phyloP scores from a whole-genome alignment of 805 yeast species.

The Nakazawaea wickerhamii region DNA sequence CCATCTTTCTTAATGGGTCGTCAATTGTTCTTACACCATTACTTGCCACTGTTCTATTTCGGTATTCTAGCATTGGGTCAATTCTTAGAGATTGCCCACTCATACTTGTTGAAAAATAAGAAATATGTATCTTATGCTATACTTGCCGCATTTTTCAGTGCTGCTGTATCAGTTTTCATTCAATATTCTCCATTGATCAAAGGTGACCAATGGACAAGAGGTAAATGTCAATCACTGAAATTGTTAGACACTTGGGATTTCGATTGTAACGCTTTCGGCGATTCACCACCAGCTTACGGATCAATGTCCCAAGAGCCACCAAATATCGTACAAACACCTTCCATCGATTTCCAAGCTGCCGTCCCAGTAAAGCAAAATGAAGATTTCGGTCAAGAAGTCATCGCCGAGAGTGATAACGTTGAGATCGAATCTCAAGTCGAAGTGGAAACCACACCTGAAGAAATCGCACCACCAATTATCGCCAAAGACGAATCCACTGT shows the following conservation, averaged over 20 bases:
- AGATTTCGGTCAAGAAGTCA: conserved; percentile 2
- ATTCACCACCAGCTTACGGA: conserved; percentile 20
- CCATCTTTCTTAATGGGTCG: conserved; percentile 45
- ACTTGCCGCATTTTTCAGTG: conserved; percentile 42
- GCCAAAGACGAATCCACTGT: conserved; percentile 8
- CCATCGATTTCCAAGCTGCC: conserved; percentile 4
- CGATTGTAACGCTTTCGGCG: conserved; percentile 60
- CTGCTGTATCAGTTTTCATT: conserved; percentile 49
- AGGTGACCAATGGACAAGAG: conserved; percentile 75
- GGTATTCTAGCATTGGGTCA: conserved; percentile 31
- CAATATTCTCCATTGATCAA: conserved; percentile 69
- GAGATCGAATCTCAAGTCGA: conserved; percentile 2
- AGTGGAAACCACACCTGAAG: conserved; percentile 10
- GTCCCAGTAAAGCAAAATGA: conserved; percentile 7
- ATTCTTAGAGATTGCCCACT: conserved; percentile 25
- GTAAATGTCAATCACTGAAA: conserved; percentile 57
- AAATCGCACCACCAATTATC: neutral
- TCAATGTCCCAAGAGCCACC: neutral
- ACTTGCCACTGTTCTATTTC: conserved; percentile 46
- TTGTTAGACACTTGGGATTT: conserved; percentile 78
- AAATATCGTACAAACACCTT: conserved; percentile 5
- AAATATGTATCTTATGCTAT: conserved; percentile 39
- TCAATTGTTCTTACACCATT: conserved; percentile 39
- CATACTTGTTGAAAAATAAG: conserved; percentile 28
- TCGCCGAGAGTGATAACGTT: conserved; percentile 10